Base-by-base conservation (phyloP, 179 eudicot species). In the Camellia oleifera region DNA sequence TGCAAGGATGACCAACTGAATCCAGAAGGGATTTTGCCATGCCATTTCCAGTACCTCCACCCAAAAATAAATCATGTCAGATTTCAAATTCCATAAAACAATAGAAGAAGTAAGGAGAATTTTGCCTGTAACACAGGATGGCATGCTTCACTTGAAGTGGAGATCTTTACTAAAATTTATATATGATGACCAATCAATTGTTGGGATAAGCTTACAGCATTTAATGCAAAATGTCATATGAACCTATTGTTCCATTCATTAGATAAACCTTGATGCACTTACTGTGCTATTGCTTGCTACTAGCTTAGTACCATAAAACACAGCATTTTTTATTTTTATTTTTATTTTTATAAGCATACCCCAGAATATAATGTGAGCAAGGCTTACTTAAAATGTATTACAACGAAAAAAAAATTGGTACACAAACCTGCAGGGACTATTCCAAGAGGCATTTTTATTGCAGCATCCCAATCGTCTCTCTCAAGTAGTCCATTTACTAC, bases 31-130 rank as follows among this genome's bases (percentile, higher is more conserved):
- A 96, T 88, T 94, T 96, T 67, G 87, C 94, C 96, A 96, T 88
- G 80, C 99, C 99, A 84, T 96, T 96, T 82, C 97, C 96, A 75
- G 99, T 95, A 75, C 99, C 99, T 95, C 80, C 80, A 84, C 78
- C 66, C 79, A 83, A 60, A 84, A 86, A 76, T 57, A 72, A 46
- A 74, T 77, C 71, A 71, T 1, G 70, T 60, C 81, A 53, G 53
- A 75, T 72, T 48, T 17, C 44, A 69, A 42, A 18, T 61, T 12
- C 45, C 4, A 40, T 15, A 56, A 44, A 68, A 68, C 42, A 69
- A 42, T 13, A 5, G 54, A 8, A 53, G 32, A 9, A 71, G 56
- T 18, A 54, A 64, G 72, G 15, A 52, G 52, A 10, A 23, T 3
- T 42, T 76, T 76, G 11, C 69, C 58, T 11, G 45, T 40, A 40